phyloP scores from a whole-genome alignment of 2,329 filamentous ascomycete genomes.

The Trichoderma semiorbis region DNA sequence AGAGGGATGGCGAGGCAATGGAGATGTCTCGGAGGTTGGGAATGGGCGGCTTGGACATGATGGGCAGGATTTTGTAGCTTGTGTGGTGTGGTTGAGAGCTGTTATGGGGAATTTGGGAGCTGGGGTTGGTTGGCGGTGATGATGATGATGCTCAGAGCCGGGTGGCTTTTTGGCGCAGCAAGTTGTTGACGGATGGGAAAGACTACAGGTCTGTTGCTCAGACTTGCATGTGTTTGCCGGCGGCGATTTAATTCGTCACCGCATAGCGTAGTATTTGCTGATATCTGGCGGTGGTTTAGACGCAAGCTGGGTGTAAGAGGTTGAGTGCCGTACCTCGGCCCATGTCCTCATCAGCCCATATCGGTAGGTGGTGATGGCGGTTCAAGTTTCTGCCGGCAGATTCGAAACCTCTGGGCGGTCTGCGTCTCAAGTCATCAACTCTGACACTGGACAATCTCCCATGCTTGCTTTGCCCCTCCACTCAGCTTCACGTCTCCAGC shows the following conservation, averaged over 20 bases:
- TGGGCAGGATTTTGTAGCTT: neutral
- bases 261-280: neutral
- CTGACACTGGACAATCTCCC: neutral
- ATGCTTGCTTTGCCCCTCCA: neutral
- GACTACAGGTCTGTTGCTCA: no score
- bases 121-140: neutral
- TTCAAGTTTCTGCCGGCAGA: neutral
- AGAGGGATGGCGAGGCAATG: constrained; percentile 49
- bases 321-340: neutral
- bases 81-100: neutral
- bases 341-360: neutral
- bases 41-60: constrained; percentile 31
- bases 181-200: no score
- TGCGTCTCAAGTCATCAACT: neutral
- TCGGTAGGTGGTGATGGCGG: neutral
- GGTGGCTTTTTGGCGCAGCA: neutral
- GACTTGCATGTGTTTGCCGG: no score
- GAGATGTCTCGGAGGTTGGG: constrained; percentile 65
- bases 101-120: neutral
- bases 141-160: neutral
- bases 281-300: neutral
- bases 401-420: neutral
- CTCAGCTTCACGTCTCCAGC: constrained; percentile 1
- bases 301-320: neutral
- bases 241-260: no score